phyloP scores from a whole-genome alignment of 441 rosid genomes.

The Syzygium malaccense region DNA sequence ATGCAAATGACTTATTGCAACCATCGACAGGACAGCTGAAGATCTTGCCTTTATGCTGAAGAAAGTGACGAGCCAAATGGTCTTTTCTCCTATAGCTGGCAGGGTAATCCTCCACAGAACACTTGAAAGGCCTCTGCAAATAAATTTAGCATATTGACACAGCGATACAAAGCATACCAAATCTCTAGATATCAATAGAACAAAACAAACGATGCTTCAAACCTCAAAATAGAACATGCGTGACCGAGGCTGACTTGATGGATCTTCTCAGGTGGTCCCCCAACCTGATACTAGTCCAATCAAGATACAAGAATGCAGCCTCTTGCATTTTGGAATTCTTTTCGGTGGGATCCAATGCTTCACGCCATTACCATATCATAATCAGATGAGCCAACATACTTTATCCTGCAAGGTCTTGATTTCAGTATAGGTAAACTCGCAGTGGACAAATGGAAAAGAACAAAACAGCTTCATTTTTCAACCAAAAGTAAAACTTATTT shows the following conservation, averaged over 20 bases:
- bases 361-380: too few species aligned
- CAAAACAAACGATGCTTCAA: too few species aligned
- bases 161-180: neutral
- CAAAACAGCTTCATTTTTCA: neutral
- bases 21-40: slow-evolving; percentile 46
- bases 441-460: rapidly evolving
- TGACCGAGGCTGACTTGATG: too few species aligned
- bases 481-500: too few species aligned
- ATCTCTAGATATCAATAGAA: too few species aligned
- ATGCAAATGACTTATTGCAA: slow-evolving; percentile 43
- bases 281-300: too few species aligned
- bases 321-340: too few species aligned
- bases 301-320: too few species aligned
- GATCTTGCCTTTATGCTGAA: slow-evolving; percentile 32
- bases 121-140: neutral
- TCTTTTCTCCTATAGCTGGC: neutral
- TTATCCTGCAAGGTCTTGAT: neutral
- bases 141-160: neutral
- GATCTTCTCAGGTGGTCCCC: too few species aligned
- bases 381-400: neutral
- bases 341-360: too few species aligned
- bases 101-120: rapidly evolving
- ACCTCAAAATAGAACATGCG: too few species aligned
- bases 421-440: neutral
- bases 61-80: neutral